Evolutionary conservation across 2,329 filamentous ascomycete species (phyloP).

Genomic region (Plectosphaerella cucumerina): DNA sequence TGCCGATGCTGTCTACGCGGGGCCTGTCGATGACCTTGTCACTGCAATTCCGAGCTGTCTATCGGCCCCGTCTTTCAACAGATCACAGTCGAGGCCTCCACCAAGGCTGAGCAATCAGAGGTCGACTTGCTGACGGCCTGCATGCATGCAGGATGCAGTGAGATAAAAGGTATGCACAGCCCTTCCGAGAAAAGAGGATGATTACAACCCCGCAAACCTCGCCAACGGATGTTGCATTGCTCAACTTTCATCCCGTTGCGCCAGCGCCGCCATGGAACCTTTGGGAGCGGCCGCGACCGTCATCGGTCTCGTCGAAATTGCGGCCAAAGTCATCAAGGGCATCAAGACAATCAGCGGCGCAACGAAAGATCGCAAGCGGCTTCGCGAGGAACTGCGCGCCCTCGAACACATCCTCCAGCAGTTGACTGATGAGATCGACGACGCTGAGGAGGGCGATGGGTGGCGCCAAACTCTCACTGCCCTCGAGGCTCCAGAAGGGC

Average conservation of each 20-base stretch:
- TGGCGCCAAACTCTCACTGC: slow-evolving; percentile 16
- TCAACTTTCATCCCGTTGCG: not conserved
- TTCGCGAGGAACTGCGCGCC: slow-evolving; percentile 12
- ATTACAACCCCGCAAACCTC: no score
- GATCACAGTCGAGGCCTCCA: no score
- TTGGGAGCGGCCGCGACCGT: slow-evolving; percentile 14
- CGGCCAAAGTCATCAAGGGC: slow-evolving; percentile 12
- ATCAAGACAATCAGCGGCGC: slow-evolving; percentile 13
- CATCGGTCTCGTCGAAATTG: slow-evolving; percentile 16
- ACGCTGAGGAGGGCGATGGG: slow-evolving; percentile 10
- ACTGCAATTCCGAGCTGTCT: no score
- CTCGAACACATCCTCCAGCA: slow-evolving; percentile 15
- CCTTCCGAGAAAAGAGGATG: no score
- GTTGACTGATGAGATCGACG: slow-evolving; percentile 14
- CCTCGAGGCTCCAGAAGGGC: slow-evolving; percentile 14
- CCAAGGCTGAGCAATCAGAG: no score
- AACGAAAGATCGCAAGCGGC: slow-evolving; percentile 8
- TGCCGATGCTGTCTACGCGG: no score
- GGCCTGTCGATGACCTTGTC: no score
- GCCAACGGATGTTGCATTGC: no score
- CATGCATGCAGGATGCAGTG: no score
- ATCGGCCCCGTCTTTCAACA: no score
- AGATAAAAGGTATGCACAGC: no score
- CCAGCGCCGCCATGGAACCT: slow-evolving; percentile 4
- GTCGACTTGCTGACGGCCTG: no score